These are phyloP conservation scores for Echria macrotheca DNA, from an alignment of 495 filamentous ascomycete genomes.

Conservation along the genomic window DNA sequence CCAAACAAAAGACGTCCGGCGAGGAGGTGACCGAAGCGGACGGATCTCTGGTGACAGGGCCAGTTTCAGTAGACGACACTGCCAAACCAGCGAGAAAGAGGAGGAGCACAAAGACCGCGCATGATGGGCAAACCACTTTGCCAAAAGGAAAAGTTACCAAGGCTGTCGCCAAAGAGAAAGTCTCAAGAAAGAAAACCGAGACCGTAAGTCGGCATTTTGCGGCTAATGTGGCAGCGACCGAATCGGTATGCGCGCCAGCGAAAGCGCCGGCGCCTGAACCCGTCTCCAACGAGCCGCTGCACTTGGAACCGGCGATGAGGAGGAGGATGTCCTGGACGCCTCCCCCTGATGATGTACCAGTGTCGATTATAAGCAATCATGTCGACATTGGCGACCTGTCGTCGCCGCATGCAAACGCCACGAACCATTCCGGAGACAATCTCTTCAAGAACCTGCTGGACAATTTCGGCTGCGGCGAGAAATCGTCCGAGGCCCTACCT, in stretches of 20 bases:
- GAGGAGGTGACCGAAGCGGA: not conserved
- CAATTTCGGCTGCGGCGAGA: conserved; percentile 25
- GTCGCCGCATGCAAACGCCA: too few relatives aligned
- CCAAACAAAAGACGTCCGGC: not conserved
- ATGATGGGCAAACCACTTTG: conserved; percentile 25
- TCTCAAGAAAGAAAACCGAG: conserved; percentile 22
- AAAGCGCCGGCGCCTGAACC: conserved; percentile 4
- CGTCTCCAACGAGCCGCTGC: conserved; percentile 19
- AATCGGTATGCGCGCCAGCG: too few relatives aligned
- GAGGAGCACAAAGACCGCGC: conserved; percentile 6
- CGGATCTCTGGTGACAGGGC: too few relatives aligned
- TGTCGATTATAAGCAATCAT: too few relatives aligned
- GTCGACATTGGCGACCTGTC: too few relatives aligned
- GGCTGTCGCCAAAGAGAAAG: conserved; percentile 21
- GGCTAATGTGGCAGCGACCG: conserved; percentile 9
- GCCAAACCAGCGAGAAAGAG: not conserved
- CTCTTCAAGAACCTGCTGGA: conserved; percentile 32
- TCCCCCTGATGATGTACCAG: conserved; percentile 33
- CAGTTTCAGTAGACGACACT: too few relatives aligned
- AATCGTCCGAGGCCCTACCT: not conserved
- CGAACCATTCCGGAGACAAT: too few relatives aligned
- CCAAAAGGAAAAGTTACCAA: conserved; percentile 33
- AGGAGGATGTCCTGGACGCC: conserved; percentile 57
- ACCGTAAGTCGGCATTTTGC: conserved; percentile 36
- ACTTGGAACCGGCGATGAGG: conserved; percentile 43